phyloP scores from a whole-genome alignment of 2,329 filamentous ascomycete species.

The Cladosporium oxysporum region DNA sequence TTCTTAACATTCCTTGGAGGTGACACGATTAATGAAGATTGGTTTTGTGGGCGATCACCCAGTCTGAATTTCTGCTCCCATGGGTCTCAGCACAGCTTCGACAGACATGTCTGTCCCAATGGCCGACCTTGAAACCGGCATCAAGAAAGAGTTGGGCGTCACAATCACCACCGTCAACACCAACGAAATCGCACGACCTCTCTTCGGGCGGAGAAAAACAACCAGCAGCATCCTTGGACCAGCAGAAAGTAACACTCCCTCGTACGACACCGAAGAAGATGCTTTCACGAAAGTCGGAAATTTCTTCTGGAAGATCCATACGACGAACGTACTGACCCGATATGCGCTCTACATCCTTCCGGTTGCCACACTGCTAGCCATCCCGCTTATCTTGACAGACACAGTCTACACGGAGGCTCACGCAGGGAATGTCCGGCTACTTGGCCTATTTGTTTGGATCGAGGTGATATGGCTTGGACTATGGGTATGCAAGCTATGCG shows the following conservation, averaged over 20 bases:
- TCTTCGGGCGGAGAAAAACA: slow-evolving; percentile 26
- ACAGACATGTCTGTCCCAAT: slow-evolving; percentile 7
- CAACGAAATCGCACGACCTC: slow-evolving; percentile 19
- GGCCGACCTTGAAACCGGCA: slow-evolving; percentile 25
- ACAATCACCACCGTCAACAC: slow-evolving; percentile 7
- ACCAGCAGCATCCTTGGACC: slow-evolving; percentile 22
- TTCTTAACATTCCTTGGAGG: too few relatives aligned
- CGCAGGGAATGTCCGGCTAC: slow-evolving; percentile 48
- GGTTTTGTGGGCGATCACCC: not conserved
- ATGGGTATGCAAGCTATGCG: slow-evolving; percentile 67
- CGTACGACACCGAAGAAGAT: slow-evolving; percentile 47
- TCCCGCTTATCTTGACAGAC: slow-evolving; percentile 58
- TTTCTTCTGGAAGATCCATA: slow-evolving; percentile 65
- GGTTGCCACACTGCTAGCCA: slow-evolving; percentile 61
- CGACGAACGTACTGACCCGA: slow-evolving; percentile 64
- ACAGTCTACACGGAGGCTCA: slow-evolving; percentile 33
- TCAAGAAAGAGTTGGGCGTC: slow-evolving; percentile 19
- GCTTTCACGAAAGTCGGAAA: slow-evolving; percentile 66
- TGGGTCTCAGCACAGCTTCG: slow-evolving; percentile 2
- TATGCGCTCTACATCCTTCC: slow-evolving; percentile 70
- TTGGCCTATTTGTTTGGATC: slow-evolving; percentile 68
- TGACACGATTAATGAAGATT: not conserved
- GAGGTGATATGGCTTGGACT: slow-evolving; percentile 69
- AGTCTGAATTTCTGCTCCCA: not conserved
- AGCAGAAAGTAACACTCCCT: slow-evolving; percentile 9